phyloP scores from a whole-genome alignment of 306 rosid genomes.

The Sophora flavescens region DNA sequence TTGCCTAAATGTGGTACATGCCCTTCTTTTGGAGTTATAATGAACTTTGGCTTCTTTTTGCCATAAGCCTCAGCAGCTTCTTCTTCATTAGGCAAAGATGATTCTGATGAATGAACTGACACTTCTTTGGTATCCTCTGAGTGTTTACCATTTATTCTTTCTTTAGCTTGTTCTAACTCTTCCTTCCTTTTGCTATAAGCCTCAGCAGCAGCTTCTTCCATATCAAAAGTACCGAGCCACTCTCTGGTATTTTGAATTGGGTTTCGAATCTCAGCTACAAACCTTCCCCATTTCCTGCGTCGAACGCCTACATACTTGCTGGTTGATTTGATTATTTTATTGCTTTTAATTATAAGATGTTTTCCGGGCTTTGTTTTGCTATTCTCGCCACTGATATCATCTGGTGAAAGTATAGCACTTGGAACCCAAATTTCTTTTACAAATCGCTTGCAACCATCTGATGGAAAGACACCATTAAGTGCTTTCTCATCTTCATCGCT shows the following conservation, averaged over 20 bases:
- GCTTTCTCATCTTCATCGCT: constrained; percentile 62
- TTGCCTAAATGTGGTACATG: no score
- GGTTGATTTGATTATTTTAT: neutral
- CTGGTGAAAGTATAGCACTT: neutral
- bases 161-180: neutral
- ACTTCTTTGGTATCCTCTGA: neutral
- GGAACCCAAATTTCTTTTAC: constrained; percentile 56
- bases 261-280: constrained; percentile 62
- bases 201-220: constrained; percentile 56
- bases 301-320: constrained; percentile 59
- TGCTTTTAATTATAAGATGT: neutral
- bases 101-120: no score
- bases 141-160: neutral
- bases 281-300: constrained; percentile 61
- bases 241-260: constrained; percentile 40
- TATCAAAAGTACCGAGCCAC: constrained; percentile 69
- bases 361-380: neutral
- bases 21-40: no score
- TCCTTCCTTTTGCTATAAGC: constrained; percentile 49
- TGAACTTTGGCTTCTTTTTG: no score
- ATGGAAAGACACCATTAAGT: neutral
- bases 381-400: neutral
- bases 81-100: no score
- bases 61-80: no score
- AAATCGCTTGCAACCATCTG: constrained; percentile 27